A percentile compares a stretch with the other conserved stretches of the same genome.
phyloP scores from a whole-genome alignment of 2,329 filamentous ascomycete genomes.

The Aspergillus nomiae region DNA sequence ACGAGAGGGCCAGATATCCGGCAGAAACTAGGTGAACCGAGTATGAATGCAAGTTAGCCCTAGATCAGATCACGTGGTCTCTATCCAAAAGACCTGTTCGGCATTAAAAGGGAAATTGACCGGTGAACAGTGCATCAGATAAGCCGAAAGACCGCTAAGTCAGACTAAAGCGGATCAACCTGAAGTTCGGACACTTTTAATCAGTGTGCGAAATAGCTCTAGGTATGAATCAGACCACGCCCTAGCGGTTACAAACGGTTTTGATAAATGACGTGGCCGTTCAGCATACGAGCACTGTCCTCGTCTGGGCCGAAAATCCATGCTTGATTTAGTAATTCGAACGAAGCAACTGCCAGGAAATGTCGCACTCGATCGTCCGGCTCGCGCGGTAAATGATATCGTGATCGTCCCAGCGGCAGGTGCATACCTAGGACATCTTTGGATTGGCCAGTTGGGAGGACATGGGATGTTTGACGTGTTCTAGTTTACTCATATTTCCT shows the following conservation, averaged over 20 bases:
- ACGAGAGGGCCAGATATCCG: background rate
- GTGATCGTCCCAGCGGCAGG: slow-evolving; percentile 12
- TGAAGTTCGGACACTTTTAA: background rate
- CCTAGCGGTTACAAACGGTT: slow-evolving; percentile 4
- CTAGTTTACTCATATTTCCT: background rate
- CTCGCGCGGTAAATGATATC: slow-evolving; percentile 14
- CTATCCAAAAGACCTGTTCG: background rate
- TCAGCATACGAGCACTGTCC: background rate
- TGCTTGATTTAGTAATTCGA: slow-evolving; percentile 17
- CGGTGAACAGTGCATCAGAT: background rate
- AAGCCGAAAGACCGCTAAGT: slow-evolving; percentile 1
- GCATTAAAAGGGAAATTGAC: slow-evolving; percentile 7
- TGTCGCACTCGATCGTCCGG: slow-evolving; percentile 10
- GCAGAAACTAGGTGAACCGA: background rate
- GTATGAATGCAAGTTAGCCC: background rate
- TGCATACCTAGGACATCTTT: slow-evolving; percentile 9
- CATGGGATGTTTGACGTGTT: background rate
- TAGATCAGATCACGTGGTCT: slow-evolving; percentile 10
- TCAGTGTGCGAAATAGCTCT: background rate
- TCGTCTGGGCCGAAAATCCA: slow-evolving; percentile 13
- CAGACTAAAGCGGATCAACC: background rate
- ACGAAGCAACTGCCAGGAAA: slow-evolving; percentile 13
- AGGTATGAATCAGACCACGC: slow-evolving; percentile 3
- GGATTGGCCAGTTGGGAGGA: background rate
- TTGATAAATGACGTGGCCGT: slow-evolving; percentile 7